phyloP scores from a whole-genome alignment of 192 early-diverging fungal genomes.

The Gryganskiella cystojenkinii region DNA sequence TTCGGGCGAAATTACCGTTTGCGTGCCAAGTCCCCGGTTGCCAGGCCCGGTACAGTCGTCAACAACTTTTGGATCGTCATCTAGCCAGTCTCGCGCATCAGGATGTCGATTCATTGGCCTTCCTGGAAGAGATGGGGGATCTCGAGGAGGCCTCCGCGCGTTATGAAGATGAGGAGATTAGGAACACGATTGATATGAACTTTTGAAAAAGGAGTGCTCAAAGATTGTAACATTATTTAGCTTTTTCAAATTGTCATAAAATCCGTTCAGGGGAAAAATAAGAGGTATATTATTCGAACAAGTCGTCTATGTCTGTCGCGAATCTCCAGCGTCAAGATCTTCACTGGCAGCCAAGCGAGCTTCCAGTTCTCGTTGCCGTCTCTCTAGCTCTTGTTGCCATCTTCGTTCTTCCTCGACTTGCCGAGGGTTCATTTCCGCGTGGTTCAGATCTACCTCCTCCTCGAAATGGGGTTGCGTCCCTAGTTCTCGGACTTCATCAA shows the following conservation, averaged over 20 bases:
- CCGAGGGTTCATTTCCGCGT: conserved; percentile 6
- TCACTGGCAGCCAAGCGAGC: conserved; percentile 8
- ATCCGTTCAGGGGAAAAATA: no score
- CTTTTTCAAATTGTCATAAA: no score
- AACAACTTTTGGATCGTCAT: conserved; percentile 25
- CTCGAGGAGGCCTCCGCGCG: background rate
- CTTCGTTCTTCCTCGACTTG: conserved; percentile 9
- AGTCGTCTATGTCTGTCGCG: no score
- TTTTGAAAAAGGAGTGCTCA: no score
- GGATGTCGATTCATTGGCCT: background rate
- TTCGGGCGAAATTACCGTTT: conserved; percentile 10
- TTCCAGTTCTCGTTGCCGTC: conserved; percentile 37
- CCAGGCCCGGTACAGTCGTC: conserved; percentile 3
- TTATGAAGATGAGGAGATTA: background rate
- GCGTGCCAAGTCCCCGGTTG: conserved; percentile 27
- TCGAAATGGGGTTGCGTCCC: conserved; percentile 20
- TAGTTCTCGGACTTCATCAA: conserved; percentile 20
- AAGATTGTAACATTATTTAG: no score
- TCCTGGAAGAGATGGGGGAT: background rate
- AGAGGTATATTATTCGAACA: no score
- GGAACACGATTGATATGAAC: no score
- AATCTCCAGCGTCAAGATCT: no score
- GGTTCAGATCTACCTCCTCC: conserved; percentile 39
- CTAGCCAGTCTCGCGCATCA: conserved; percentile 12
- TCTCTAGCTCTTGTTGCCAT: conserved; percentile 10